Base-by-base conservation (phyloP, 306 rosid species). In the Prosopis cineraria region DNA sequence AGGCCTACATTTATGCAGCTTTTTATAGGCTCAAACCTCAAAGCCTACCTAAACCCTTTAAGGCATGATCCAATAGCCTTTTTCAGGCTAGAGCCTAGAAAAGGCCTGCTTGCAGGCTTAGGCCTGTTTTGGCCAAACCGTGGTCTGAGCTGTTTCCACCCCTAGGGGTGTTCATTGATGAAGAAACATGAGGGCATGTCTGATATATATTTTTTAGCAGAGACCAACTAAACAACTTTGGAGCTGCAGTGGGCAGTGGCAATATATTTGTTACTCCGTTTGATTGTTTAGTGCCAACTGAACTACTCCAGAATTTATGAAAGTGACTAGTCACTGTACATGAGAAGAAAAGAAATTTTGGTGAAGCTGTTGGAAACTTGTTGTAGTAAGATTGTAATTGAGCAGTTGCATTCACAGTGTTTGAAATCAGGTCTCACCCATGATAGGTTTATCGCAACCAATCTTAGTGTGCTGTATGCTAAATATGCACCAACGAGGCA, bases 361-460 rank as follows among this genome's bases (percentile, higher is more conserved):
- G 84, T 78, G 30, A 81, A 80, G 59, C 71, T 90, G 27, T 84
- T 94, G 77, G 85, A 78, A 73, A 74, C 78, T 47, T 91, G 91
- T 68, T 58, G 79, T 36, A 36, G 52, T 77, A 44, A 67, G 55
- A 76, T 47, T 70, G 76, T 90, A 27, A 75, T 84, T 52, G 36
- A 80, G n/a, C 84, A 80, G 81, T 74, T 91, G 75, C 96, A 87
- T 34, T 84, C 88, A 0, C 87, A 66, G 44, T 75, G 83, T 65
- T 72, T 84, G 75, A 91, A 88, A 87, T 12, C 62, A 10, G 93
- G 96, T 31, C 79, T 90, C 64, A 36, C 77, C 36, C 75, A 86
- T 22, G 93, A 90, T 68, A 82, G 90, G 59, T 89, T 87, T 80
- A 81, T 91, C 53, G 96, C 84, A 47, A 84, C 97, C 65, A 94